Evolutionary conservation across 2,329 filamentous ascomycete genomes (phyloP).

Genomic region (Curvularia sp.): DNA sequence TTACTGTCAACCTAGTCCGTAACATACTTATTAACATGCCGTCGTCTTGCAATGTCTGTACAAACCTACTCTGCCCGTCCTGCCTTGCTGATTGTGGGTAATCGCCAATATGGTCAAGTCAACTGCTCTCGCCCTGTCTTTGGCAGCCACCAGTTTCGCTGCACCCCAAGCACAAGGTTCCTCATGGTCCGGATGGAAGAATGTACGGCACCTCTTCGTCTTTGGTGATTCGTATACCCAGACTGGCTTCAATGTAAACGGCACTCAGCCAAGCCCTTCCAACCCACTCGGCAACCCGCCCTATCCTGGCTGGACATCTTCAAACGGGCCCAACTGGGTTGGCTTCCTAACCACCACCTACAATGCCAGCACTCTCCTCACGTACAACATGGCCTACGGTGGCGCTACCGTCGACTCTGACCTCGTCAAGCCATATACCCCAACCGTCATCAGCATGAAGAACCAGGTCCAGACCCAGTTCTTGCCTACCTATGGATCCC

Average conservation of each 20-base stretch:
- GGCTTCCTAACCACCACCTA: constrained; percentile 52
- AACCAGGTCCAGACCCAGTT: constrained; percentile 59
- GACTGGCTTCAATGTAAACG: constrained; percentile 64
- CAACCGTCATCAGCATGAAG: constrained; percentile 59
- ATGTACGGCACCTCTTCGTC: constrained; percentile 46
- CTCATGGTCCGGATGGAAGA: constrained; percentile 43
- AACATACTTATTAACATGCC: constrained; percentile 23
- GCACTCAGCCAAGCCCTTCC: constrained; percentile 58
- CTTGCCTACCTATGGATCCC: constrained; percentile 51
- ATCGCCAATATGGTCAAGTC: constrained; percentile 33
- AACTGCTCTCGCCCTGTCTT: constrained; percentile 28
- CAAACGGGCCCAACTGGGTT: constrained; percentile 64
- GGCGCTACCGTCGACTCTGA: constrained; percentile 52
- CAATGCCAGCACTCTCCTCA: constrained; percentile 54
- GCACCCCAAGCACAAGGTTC: constrained; percentile 25
- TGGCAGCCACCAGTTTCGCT: constrained; percentile 32
- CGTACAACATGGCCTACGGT: constrained; percentile 61
- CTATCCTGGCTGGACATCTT: constrained; percentile 54
- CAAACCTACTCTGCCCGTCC: constrained; percentile 1
- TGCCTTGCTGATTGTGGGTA: not conserved
- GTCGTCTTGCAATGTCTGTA: not conserved
- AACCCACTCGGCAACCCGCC: constrained; percentile 69
- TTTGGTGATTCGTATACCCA: constrained; percentile 66
- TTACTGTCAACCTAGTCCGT: constrained; percentile 13
- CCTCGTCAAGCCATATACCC: constrained; percentile 58